Percentiles rank a stretch among this genome's conserved stretches.
Evolutionary conservation across 163 green algal species (phyloP).

Genomic region (Scenedesmus sp.): DNA sequence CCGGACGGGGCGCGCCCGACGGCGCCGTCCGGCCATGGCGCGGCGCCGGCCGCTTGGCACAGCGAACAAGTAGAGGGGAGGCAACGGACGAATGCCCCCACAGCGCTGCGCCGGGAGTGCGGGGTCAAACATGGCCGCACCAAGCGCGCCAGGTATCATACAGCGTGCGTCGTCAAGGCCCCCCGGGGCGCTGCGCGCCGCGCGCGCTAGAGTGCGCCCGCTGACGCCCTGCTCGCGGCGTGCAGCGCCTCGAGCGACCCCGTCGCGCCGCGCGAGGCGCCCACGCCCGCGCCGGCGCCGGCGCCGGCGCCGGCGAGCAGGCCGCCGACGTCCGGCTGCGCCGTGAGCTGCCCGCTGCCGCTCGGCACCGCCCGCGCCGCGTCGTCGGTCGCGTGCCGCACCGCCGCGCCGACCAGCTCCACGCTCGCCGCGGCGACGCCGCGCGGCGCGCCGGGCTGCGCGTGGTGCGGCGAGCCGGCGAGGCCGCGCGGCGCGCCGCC

Average conservation of each 20-base stretch:
- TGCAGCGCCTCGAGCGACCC: conserved; percentile 36
- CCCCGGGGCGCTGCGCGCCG: not conserved
- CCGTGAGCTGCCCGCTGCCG: conserved; percentile 1
- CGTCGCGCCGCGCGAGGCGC: no score
- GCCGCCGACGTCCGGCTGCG: not conserved
- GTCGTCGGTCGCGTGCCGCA: not conserved
- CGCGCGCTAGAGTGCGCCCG: not conserved
- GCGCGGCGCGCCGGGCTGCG: conserved; percentile 7
- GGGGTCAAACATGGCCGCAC: not conserved
- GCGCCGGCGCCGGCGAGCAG: not conserved
- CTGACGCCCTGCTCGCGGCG: not conserved
- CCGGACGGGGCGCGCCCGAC: no score
- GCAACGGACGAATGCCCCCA: not conserved
- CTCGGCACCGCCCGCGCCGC: not conserved
- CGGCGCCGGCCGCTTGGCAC: not conserved
- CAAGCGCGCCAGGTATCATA: not conserved
- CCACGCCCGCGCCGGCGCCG: not conserved
- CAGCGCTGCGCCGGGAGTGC: not conserved
- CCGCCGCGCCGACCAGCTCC: not conserved
- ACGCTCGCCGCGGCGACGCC: not conserved
- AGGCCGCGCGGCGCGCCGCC: not conserved
- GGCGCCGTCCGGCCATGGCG: no score
- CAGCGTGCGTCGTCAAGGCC: not conserved
- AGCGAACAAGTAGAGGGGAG: not conserved
- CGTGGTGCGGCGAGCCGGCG: not conserved